Base-by-base conservation (phyloP, 2,329 filamentous ascomycete genomes). In the Sodiomyces alkalinus region DNA sequence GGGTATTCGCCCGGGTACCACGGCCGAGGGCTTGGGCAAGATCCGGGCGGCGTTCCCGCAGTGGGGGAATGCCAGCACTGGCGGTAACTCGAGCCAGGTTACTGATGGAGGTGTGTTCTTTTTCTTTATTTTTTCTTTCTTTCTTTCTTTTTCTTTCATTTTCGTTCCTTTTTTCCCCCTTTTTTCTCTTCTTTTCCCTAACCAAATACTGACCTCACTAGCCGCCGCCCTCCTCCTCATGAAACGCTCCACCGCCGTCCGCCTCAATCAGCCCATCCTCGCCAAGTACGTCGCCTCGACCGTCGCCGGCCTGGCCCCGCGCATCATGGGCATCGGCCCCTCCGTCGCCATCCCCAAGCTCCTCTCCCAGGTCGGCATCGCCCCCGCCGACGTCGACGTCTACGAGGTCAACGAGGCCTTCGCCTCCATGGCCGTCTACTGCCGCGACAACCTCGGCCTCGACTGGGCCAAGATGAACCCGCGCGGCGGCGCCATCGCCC, bases 381-480 rank as follows among this genome's bases (percentile, higher is more conserved):
- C 66, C 15, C 61, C 92, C 30, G 69, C 77, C 33, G 90, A 96
- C 43, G 70, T 90, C 36, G 90, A 98, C 47, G 68, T 96, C 19
- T 65, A 87, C 42, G 90, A 96, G 67, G 58, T 98, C 48, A 98
- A 98, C 62, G 90, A 98, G 67, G 90, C 90, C 2, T 98, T 98
- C 46, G 87, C 86, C 14, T 90, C 80, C 29, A 96, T 96, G 90
- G 86, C 83, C 2, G 86, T 94, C 17, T 96, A 94, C 68, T 93
- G 85, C 58, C 59, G 80, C 31, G 66, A 83, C 44, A 71, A 61
- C 39, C 64, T 90, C 28, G 70, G 70, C 39, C 59, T 87, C 28
- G 74, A 80, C 47, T 69, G 67, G 53, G 53, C 65, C 44, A 87
- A 85, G 70, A 69, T 90, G 66, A 90, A 90, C 58, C 68, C 76